These are phyloP conservation scores for Cladosporium colombiae DNA, from an alignment of 2,329 filamentous ascomycete genomes.

Conservation along the genomic window DNA sequence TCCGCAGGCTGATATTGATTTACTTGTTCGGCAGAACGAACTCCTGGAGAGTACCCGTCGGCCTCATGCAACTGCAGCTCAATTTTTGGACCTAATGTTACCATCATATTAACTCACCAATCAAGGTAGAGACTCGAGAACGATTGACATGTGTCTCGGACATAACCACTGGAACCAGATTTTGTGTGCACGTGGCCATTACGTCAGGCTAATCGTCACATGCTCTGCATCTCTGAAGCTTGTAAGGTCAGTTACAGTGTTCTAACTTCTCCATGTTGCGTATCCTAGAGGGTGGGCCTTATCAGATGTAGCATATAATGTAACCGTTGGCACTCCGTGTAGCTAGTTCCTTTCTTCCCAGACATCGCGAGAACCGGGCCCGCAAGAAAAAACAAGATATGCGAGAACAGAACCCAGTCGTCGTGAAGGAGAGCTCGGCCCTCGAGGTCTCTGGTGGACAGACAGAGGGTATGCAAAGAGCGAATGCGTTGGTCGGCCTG, in stretches of 20 bases:
- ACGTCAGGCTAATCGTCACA: slow-evolving; percentile 1
- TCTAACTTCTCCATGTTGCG: neutral
- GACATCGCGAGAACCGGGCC: neutral
- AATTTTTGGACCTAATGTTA: neutral
- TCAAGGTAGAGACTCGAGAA: neutral
- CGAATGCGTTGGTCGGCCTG: slow-evolving; percentile 62
- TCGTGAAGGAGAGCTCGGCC: slow-evolving; percentile 53
- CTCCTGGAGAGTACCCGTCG: neutral
- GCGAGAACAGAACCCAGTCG: slow-evolving; percentile 43
- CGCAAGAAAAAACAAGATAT: slow-evolving; percentile 16
- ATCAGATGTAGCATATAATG: neutral
- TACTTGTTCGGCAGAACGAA: neutral
- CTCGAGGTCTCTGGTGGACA: slow-evolving; percentile 50
- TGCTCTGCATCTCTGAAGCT: slow-evolving; percentile 3
- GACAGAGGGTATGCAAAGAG: slow-evolving; percentile 52
- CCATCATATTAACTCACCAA: neutral
- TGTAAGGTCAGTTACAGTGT: neutral
- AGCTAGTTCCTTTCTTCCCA: neutral
- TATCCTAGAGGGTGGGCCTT: neutral
- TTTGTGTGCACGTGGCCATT: neutral
- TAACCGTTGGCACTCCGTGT: neutral
- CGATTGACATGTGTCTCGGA: neutral
- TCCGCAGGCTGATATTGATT: neutral
- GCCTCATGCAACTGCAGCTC: neutral
- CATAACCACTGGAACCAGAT: neutral